Percentiles rank a stretch among this genome's conserved stretches.
These are phyloP conservation scores for Penicillium sp. DNA, from an alignment of 2,329 filamentous ascomycete genomes.

Conservation along the genomic window DNA sequence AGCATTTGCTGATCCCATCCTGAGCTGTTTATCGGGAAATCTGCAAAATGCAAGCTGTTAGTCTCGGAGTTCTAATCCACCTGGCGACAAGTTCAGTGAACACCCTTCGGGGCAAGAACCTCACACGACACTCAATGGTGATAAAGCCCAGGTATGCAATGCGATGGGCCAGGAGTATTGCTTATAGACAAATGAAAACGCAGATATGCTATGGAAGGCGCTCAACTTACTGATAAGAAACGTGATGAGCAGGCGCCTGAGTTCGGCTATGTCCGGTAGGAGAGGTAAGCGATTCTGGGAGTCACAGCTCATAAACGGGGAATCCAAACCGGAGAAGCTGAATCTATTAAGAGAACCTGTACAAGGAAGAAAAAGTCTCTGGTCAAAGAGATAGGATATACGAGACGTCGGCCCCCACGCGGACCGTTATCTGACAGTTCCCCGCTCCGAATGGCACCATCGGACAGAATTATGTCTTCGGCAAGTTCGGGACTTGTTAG, in stretches of 20 bases:
- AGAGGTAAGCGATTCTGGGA: background rate
- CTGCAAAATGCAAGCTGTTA: background rate
- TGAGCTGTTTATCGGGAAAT: background rate
- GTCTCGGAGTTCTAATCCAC: background rate
- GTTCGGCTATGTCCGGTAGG: background rate
- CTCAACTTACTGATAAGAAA: conserved; percentile 13
- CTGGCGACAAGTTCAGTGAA: background rate
- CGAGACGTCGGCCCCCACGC: conserved; percentile 15
- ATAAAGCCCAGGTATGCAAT: background rate
- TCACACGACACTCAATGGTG: background rate
- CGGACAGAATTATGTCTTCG: too few species aligned
- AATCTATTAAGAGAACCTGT: background rate
- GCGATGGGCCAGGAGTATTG: background rate
- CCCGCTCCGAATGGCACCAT: too few species aligned
- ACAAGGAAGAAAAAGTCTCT: background rate
- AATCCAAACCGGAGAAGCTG: background rate
- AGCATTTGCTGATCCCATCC: conserved; percentile 22
- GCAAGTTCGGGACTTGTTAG: background rate
- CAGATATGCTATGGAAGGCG: conserved; percentile 1
- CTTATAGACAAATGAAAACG: background rate
- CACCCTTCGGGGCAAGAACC: background rate
- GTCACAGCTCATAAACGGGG: background rate
- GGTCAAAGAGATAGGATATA: conserved; percentile 6
- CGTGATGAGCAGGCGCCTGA: background rate
- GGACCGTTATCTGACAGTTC: conserved; percentile 11